Base-by-base conservation (phyloP, 2,329 filamentous ascomycete genomes). In the Ophiostoma angusticollis region DNA sequence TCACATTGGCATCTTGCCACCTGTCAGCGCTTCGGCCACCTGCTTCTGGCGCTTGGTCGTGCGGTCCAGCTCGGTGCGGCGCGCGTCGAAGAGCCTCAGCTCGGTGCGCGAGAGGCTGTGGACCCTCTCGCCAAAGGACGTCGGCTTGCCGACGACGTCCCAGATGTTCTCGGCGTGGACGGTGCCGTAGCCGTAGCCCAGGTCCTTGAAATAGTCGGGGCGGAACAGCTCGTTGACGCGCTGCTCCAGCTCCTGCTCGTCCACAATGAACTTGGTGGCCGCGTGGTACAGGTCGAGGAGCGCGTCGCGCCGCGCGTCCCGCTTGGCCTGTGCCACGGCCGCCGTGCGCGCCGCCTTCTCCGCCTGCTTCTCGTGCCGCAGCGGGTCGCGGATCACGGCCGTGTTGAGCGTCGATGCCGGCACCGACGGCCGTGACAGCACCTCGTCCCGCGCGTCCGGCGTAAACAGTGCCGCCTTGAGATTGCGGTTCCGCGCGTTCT, bases 251-350 rank as follows among this genome's bases (percentile, higher is more conserved):
- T 93, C 80, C 36, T 70, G 63, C 56, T 93, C 86, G 18, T 72
- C 78, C 14, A 85, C 78, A 54, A 98, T 95, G 62, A 96, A 98
- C 28, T 74, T 66, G 19, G 81, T 74, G 5, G 91, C 86, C 50
- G 86, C 82, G 63, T 91, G 82, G 62, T 98, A 98, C 11, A 98
- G 71, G 42, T 84, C 78, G 60, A 94, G 84, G 22, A 98, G 62
- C 13, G 79, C 72, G 48, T 89, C 75, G 44, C 73, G 68, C 36
- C 81, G 73, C 38, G 69, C 66, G 42, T 77, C 68, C 31, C 67
- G 64, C 54, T 77, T 76, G 38, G 63, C 57, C 9, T 59, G 61
- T 23, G 65, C 57, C 30, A 68, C 57, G 12, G 62, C 59, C 12
- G 58, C 57, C 12, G 65, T 63, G 31, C 58, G 61, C 27, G 44